A percentile compares a stretch with the other conserved stretches of the same genome.
Conservation (phyloP, 352 stramenopile genomes). For the Phytophthora quininea region DNA sequence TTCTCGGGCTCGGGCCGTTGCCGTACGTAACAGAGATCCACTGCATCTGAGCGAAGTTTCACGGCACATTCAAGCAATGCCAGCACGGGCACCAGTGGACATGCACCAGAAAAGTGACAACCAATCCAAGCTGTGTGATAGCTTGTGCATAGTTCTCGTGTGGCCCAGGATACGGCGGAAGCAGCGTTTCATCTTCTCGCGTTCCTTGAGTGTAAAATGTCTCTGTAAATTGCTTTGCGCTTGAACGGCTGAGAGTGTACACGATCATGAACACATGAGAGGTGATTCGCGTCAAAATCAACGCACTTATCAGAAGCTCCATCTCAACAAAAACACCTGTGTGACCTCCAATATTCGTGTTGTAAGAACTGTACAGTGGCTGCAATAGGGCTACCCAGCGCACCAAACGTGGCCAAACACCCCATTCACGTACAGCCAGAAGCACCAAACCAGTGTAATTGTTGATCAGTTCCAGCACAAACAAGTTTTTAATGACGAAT, state of each 20-base stretch:
- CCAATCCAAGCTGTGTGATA: conserved; percentile 48
- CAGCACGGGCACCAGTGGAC: conserved; percentile 47
- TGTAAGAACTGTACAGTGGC: conserved; percentile 23
- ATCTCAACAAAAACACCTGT: conserved; percentile 46
- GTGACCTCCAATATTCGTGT: conserved; percentile 12
- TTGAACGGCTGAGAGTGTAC: conserved; percentile 13
- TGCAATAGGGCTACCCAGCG: conserved; percentile 18
- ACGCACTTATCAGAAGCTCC: conserved; percentile 41
- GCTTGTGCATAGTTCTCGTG: conserved; percentile 51
- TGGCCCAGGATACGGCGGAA: conserved; percentile 34
- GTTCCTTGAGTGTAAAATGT: conserved; percentile 4
- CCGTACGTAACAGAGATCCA: conserved; percentile 46
- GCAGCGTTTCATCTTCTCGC: conserved; percentile 18
- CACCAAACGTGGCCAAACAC: conserved; percentile 16
- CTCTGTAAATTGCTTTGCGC: conserved; percentile 7
- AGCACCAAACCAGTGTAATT: conserved; percentile 45
- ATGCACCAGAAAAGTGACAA: conserved; percentile 54
- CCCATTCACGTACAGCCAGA: conserved; percentile 29
- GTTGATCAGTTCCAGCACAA: conserved; percentile 47
- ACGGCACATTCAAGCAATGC: conserved; percentile 45
- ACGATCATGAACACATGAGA: conserved; percentile 24
- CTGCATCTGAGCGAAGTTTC: conserved; percentile 48
- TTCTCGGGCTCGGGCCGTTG: conserved; percentile 46
- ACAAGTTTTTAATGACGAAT: conserved; percentile 48
- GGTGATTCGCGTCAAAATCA: conserved; percentile 42